A percentile compares a stretch with the other conserved stretches of the same genome.
These are phyloP conservation scores for Cordyceps cicadae DNA, from an alignment of 2,329 filamentous ascomycete species.

Conservation along the genomic window DNA sequence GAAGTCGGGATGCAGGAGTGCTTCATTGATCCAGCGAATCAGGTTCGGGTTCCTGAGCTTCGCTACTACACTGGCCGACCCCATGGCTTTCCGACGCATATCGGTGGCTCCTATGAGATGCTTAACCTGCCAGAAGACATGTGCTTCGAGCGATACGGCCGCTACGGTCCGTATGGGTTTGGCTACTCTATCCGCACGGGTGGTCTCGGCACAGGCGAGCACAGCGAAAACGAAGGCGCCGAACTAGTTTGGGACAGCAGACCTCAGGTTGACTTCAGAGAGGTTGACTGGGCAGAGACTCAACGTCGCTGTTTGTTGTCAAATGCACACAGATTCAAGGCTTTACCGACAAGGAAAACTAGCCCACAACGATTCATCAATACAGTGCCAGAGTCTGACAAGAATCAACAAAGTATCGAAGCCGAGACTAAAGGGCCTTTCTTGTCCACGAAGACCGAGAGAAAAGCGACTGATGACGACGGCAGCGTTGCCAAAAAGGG, in stretches of 20 bases:
- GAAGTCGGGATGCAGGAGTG: conserved; percentile 57
- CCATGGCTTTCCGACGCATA: conserved; percentile 73
- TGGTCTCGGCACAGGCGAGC: conserved; percentile 75
- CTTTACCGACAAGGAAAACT: conserved; percentile 30
- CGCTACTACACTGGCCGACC: conserved; percentile 71
- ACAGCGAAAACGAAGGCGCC: conserved; percentile 74
- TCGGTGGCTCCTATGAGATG: conserved; percentile 79
- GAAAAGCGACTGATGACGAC: conserved; percentile 12
- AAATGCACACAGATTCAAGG: conserved; percentile 63
- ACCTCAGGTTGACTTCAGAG: conserved; percentile 67
- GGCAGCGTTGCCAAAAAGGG: conserved; percentile 24
- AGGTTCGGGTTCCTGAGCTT: conserved; percentile 58
- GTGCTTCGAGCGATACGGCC: conserved; percentile 87
- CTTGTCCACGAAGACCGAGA: conserved; percentile 16
- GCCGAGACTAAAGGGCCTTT: conserved; percentile 7
- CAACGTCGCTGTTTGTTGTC: conserved; percentile 65
- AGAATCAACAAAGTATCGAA: conserved; percentile 12
- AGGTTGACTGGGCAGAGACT: conserved; percentile 69
- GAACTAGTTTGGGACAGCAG: conserved; percentile 67
- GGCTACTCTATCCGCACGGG: conserved; percentile 75
- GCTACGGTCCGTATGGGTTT: conserved; percentile 80
- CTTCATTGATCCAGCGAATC: conserved; percentile 63
- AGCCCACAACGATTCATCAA: conserved; percentile 45
- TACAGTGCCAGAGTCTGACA: conserved; percentile 22
- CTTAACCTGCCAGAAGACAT: conserved; percentile 73